Evolutionary conservation across 1,284 basidiomycete genomes (phyloP), one percentile per base, ranked within the genome.

Genomic region (Apiotrichum gracile): DNA sequence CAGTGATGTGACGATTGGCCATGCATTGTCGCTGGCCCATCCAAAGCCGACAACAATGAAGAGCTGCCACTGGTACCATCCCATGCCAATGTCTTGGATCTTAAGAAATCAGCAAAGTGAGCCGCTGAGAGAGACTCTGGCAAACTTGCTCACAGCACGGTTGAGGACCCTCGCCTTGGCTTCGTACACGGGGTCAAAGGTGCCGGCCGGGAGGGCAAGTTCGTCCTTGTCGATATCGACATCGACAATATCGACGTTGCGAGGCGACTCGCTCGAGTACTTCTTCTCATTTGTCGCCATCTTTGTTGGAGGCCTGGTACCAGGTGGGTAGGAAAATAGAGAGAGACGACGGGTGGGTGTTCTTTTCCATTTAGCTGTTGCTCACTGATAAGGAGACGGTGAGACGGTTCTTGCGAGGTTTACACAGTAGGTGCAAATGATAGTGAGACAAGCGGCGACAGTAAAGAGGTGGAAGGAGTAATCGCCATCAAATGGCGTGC

Each of bases 21-120:
- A 65, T 34, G 81, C 64, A 56, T 82, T 80, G 78, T 63, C 55
- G 24, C 49, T 52, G 7, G 60, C 61, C 64, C 64, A 66, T 17
- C 65, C 65, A 29, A 68, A 66, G 8, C 83, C 83, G 34, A 81
- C 77, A 5, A 84, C 73, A 41, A 78, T 49, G 60, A 83, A 83
- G 22, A 85, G 74, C 68, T 83, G 79, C 65, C 78, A 74, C 63
- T 85, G 83, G 68, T 84, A 85, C 56, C 75, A 75, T 5, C 84
- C 83, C 58, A 83, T 84, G n/a, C 84, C 83, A 47, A 85, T 81
- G 49, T 72, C 63, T 27, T 66, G 59, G 38, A 73, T 65, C 60
- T 65, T 46, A 14, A 9, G n/a, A n/a, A n/a, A n/a, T n/a, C n/a
- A n/a, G n/a, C n/a, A 17, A 6, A 35, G 8, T 31, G 29, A 8